These are phyloP conservation scores for Candida nitratophila DNA, from an alignment of 805 yeast genomes.

Conservation along the genomic window DNA sequence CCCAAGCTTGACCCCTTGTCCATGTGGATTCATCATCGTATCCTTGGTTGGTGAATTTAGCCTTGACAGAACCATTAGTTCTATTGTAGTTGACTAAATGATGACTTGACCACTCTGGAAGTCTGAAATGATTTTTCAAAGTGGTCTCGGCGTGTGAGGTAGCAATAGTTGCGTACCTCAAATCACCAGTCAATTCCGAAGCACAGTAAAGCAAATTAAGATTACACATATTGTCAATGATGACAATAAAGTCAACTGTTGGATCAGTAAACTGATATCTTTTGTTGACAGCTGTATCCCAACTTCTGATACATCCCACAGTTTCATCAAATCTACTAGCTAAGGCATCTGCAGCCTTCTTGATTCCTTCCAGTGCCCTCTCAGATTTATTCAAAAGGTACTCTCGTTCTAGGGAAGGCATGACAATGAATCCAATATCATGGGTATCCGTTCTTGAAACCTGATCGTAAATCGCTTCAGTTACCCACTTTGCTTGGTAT, in stretches of 20 bases:
- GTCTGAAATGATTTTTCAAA: slow-evolving; percentile 17
- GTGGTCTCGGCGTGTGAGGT: slow-evolving; percentile 26
- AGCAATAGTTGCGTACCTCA: slow-evolving; percentile 18
- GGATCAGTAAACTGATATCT: slow-evolving; percentile 11
- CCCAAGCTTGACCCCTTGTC: slow-evolving; percentile 30
- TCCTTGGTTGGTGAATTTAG: slow-evolving; percentile 24
- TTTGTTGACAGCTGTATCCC: slow-evolving; percentile 18
- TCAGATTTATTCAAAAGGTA: slow-evolving; percentile 12
- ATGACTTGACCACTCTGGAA: slow-evolving; percentile 15
- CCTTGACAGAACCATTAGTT: slow-evolving; percentile 15
- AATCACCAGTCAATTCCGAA: slow-evolving; percentile 20
- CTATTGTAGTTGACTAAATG: slow-evolving; percentile 22
- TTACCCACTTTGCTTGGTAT: background rate
- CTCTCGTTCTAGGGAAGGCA: slow-evolving; percentile 20
- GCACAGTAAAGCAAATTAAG: slow-evolving; percentile 23
- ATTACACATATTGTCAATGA: slow-evolving; percentile 10
- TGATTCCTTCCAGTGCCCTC: slow-evolving; percentile 13
- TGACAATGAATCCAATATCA: slow-evolving; percentile 23
- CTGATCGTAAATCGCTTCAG: background rate
- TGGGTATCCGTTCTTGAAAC: slow-evolving; percentile 19
- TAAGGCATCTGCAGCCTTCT: slow-evolving; percentile 22
- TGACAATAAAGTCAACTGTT: slow-evolving; percentile 20
- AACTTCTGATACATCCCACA: slow-evolving; percentile 20
- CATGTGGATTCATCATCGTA: slow-evolving; percentile 21
- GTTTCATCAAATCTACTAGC: slow-evolving; percentile 17